Evolutionary conservation across 208 protist genomes (phyloP), one percentile per base, ranked within the genome.

Genomic region (Lotmaria passim): DNA sequence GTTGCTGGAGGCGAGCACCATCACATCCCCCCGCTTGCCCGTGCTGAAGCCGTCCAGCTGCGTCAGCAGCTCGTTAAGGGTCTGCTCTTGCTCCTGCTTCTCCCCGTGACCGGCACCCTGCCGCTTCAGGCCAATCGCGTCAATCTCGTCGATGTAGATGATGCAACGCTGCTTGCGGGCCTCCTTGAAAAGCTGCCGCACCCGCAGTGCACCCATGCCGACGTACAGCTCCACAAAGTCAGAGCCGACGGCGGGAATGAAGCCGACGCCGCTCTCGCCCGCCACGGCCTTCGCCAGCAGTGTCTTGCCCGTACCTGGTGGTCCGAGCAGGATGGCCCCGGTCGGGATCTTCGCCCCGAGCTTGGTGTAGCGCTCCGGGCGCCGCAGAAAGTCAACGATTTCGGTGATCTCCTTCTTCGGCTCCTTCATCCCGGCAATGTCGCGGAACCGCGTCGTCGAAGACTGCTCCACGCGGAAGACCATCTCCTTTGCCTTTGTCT

Each of bases 71-170:
- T 98, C 96, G 80, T 99, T 99, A 11, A 99, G 84, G 19, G 98
- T 99, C 48, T 98, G 97, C 79, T 99, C 97, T 55, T 97, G 90
- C 80, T 99, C 97, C 65, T 98, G 96, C 43, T 90, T 93, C 63
- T 96, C 95, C 11, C 89, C 88, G 52, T 85, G 71, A 11, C 81
- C 78, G 3, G 69, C 70, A 12, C 91, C 91, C 39, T 84, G 72
- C 6, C 93, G 78, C 69, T 87, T 88, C 30, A 90, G 66, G n/a
- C 98, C 98, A 52, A 99, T 94, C 4, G 98, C 98, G 71, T 99
- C 98, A 59, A 99, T 99, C 74, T 99, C 98, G 81, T 99, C 98
- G 65, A 99, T 98, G 79, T 98, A 99, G 31, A 99, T 80, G 67
- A 99, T 98, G 76, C 94, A 97, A 8, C 93, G 97, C 71, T 97